Evolutionary conservation across 176 grass and related monocot species (phyloP).

Genomic region (Urochloa ruziziensis): DNA sequence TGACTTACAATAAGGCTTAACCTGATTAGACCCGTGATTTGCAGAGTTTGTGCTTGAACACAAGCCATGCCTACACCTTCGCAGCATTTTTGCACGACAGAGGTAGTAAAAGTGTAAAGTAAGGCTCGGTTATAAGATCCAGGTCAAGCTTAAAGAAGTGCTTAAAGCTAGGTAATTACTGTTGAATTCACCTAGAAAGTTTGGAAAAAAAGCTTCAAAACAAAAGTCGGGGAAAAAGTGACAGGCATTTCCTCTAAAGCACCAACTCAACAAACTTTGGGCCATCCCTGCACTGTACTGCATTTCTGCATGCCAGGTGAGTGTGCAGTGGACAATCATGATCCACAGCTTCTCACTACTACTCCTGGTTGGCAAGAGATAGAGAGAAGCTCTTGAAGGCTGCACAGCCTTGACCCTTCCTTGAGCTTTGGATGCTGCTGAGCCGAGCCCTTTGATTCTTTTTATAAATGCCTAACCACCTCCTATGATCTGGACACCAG

Average conservation of each 20-base stretch:
- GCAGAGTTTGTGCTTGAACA: background rate
- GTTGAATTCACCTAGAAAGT: constrained; percentile 36
- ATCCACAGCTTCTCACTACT: constrained; percentile 22
- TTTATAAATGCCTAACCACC: constrained; percentile 47
- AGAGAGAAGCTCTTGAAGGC: background rate
- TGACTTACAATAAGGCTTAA: background rate
- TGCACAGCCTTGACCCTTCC: constrained; percentile 5
- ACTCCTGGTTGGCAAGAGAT: background rate
- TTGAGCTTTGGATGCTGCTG: constrained; percentile 34
- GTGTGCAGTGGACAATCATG: constrained; percentile 33
- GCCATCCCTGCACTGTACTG: constrained; percentile 8
- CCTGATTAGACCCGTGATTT: background rate
- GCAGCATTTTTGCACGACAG: background rate
- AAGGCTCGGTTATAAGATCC: background rate
- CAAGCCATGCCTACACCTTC: constrained; percentile 1
- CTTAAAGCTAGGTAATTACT: constrained; percentile 6
- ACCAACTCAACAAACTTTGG: constrained; percentile 34
- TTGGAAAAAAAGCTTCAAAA: background rate
- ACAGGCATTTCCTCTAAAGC: constrained; percentile 47
- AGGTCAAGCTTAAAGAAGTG: background rate
- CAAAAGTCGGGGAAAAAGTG: background rate
- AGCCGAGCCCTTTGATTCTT: constrained; percentile 20
- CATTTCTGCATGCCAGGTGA: constrained; percentile 27
- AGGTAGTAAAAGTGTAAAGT: background rate
- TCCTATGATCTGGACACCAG: background rate